Conservation (phyloP, 2,329 filamentous ascomycete species). For the Escovopsis weberi region DNA sequence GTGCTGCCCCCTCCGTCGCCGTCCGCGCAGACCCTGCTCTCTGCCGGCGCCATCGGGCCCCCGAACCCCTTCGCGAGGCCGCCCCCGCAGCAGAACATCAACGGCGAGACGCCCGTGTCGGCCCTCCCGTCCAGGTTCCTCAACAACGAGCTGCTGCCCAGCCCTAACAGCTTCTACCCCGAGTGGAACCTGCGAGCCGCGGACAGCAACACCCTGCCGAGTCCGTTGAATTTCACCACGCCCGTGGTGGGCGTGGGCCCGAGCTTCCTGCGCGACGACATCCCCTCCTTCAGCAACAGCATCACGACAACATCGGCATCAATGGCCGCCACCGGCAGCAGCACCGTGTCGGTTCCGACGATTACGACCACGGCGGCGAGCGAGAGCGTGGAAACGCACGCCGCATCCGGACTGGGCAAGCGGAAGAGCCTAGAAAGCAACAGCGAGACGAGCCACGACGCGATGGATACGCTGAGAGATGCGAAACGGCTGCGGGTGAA, state of each 20-base stretch:
- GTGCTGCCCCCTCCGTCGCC: conserved; percentile 89
- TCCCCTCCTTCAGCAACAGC: conserved; percentile 8
- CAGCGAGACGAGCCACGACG: conserved; percentile 24
- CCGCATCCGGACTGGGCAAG: conserved; percentile 21
- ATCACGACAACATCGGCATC: conserved; percentile 4
- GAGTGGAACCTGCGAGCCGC: conserved; percentile 67
- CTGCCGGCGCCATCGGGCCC: conserved; percentile 80
- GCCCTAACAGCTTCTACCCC: conserved; percentile 81
- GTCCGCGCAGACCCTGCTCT: conserved; percentile 70
- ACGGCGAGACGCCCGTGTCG: conserved; percentile 63
- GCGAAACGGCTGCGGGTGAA: conserved; percentile 41
- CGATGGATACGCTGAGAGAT: conserved; percentile 28
- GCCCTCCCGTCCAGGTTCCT: conserved; percentile 86
- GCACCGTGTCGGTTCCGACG: conserved; percentile 4
- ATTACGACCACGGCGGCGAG: conserved; percentile 6
- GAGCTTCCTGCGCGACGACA: conserved; percentile 47
- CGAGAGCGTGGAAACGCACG: background rate
- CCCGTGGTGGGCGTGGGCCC: conserved; percentile 51
- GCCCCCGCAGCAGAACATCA: conserved; percentile 51
- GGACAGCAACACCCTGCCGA: conserved; percentile 78
- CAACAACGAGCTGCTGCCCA: conserved; percentile 73
- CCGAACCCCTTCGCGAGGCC: conserved; percentile 93
- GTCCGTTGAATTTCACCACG: conserved; percentile 84
- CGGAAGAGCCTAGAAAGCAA: conserved; percentile 42
- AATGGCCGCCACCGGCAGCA: conserved; percentile 4